A percentile compares a stretch with the other conserved stretches of the same genome.
phyloP scores from a whole-genome alignment of 192 early-diverging fungal genomes.

The Podochytrium sp. region DNA sequence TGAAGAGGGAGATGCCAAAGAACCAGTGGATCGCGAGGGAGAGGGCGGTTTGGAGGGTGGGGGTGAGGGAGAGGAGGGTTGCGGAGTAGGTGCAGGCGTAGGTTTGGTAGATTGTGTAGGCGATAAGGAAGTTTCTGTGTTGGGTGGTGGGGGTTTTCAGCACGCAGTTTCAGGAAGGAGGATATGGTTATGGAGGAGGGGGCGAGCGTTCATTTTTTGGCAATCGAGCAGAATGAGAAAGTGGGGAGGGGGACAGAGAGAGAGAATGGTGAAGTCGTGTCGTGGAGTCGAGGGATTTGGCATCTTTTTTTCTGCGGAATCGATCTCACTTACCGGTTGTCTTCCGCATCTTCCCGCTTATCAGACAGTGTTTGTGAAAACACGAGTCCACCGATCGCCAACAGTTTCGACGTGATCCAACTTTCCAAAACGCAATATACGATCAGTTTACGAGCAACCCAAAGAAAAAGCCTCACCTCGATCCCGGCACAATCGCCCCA shows the following conservation, averaged over 20 bases:
- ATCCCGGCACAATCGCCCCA: background rate
- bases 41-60: background rate
- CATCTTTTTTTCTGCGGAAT: background rate
- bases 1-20: constrained; percentile 20
- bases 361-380: constrained; percentile 4
- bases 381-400: background rate
- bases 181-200: background rate
- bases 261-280: background rate
- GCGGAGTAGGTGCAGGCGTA: background rate
- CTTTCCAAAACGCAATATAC: background rate
- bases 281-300: background rate
- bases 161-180: background rate
- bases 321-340: background rate
- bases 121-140: background rate
- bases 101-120: constrained; percentile 9
- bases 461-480: background rate
- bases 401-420: background rate
- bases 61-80: background rate
- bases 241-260: background rate
- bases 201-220: background rate
- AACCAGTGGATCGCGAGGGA: constrained; percentile 15
- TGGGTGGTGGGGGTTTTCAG: background rate
- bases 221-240: background rate
- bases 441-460: background rate
- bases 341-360: background rate